These are phyloP conservation scores for Canavalia ensiformis DNA, from an alignment of 306 rosid genomes.

Conservation along the genomic window DNA sequence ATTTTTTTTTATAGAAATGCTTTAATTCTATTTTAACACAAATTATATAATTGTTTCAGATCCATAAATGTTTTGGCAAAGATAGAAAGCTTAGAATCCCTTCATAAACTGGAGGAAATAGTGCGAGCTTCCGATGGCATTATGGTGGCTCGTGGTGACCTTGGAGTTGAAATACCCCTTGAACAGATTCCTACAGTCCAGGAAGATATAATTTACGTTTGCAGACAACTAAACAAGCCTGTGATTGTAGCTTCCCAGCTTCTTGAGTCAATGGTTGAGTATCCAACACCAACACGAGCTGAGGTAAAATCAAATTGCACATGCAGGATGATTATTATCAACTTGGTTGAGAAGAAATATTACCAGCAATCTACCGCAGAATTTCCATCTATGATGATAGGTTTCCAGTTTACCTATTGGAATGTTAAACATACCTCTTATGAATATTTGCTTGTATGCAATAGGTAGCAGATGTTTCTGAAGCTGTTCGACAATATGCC, in stretches of 20 bases:
- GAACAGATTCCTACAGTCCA: constrained; percentile 89
- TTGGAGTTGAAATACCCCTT: constrained; percentile 92
- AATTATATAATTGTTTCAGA: constrained; percentile 55
- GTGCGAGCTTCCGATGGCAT: constrained; percentile 87
- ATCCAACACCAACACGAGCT: constrained; percentile 97
- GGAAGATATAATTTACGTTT: constrained; percentile 65
- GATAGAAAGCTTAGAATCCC: constrained; percentile 89
- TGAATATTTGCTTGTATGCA: constrained; percentile 42
- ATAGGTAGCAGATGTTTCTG: constrained; percentile 95
- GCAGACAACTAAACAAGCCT: constrained; percentile 90
- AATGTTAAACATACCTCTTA: constrained; percentile 33
- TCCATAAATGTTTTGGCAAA: constrained; percentile 78
- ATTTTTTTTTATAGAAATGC: constrained; percentile 18
- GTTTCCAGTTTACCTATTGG: constrained; percentile 2
- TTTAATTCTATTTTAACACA: neutral
- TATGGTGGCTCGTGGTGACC: constrained; percentile 94
- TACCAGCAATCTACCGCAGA: constrained; percentile 10
- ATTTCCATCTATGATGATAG: constrained; percentile 1
- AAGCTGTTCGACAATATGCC: constrained; percentile 85
- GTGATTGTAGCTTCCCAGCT: constrained; percentile 96
- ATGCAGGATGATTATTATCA: neutral
- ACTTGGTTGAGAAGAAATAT: constrained; percentile 18
- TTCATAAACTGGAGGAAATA: constrained; percentile 76
- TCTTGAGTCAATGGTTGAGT: constrained; percentile 93
- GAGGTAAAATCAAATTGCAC: constrained; percentile 63